Evolutionary conservation across 1,284 basidiomycete species (phyloP).

Genomic region (Ustilago cynodontis): DNA sequence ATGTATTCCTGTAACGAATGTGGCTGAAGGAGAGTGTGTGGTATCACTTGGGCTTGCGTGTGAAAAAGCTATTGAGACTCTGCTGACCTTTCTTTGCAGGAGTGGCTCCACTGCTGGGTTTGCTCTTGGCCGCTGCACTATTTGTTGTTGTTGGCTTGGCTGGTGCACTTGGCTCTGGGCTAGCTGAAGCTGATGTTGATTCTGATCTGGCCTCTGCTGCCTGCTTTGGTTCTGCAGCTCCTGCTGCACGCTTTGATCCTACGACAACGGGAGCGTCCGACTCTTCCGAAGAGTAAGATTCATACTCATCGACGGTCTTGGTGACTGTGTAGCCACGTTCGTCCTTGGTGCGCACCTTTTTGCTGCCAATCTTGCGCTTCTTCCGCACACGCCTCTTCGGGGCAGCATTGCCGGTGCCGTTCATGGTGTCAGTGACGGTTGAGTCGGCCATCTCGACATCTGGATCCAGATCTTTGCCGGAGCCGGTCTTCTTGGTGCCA

Average conservation of each 20-base stretch:
- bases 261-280: slow-evolving; percentile 38
- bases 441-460: slow-evolving; percentile 35
- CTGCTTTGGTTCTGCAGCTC: slow-evolving; percentile 10
- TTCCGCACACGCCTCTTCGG: slow-evolving; percentile 52
- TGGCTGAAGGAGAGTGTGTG: not conserved
- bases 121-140: slow-evolving; percentile 22
- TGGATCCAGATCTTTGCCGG: slow-evolving; percentile 40
- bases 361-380: slow-evolving; percentile 59
- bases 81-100: slow-evolving; percentile 55
- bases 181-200: slow-evolving; percentile 35
- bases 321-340: slow-evolving; percentile 64
- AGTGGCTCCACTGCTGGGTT: slow-evolving; percentile 20
- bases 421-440: slow-evolving; percentile 49
- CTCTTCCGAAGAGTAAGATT: slow-evolving; percentile 61
- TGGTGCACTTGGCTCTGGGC: slow-evolving; percentile 26
- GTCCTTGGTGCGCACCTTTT: slow-evolving; percentile 58
- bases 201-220: slow-evolving; percentile 19
- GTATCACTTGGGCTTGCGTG: slow-evolving; percentile 39
- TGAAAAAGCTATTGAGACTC: slow-evolving; percentile 57
- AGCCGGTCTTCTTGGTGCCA: slow-evolving; percentile 16
- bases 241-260: slow-evolving; percentile 27
- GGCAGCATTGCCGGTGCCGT: slow-evolving; percentile 23
- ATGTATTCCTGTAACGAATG: not conserved
- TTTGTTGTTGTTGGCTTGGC: slow-evolving; percentile 31
- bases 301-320: slow-evolving; percentile 57